These are phyloP conservation scores for Phytophthora litchii DNA, from an alignment of 352 stramenopile species.

Conservation along the genomic window DNA sequence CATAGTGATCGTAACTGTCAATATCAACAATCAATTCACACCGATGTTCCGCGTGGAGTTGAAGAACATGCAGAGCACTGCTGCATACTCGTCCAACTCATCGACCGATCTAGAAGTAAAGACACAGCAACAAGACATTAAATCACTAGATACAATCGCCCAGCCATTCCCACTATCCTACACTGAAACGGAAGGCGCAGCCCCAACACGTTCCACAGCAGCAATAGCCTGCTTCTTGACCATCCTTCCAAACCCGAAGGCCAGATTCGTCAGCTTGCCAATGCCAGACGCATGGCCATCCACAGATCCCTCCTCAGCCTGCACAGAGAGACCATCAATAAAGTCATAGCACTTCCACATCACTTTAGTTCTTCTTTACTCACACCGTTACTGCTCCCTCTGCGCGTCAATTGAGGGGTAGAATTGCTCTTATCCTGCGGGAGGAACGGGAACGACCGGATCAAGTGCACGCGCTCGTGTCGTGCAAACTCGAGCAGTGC, in stretches of 20 bases:
- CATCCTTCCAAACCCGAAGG: slow-evolving; percentile 82
- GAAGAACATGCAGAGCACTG: slow-evolving; percentile 74
- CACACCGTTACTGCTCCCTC: slow-evolving; percentile 22
- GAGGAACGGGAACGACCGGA: slow-evolving; percentile 70
- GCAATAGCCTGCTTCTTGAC: slow-evolving; percentile 87
- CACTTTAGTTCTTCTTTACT: slow-evolving; percentile 6
- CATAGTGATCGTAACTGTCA: background rate
- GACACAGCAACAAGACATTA: slow-evolving; percentile 1
- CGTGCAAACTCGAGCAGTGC: slow-evolving; percentile 55
- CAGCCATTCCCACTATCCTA: slow-evolving; percentile 20
- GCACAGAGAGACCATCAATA: background rate
- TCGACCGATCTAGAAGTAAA: slow-evolving; percentile 41
- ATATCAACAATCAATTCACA: slow-evolving; percentile 8
- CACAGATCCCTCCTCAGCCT: slow-evolving; percentile 27
- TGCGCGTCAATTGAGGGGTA: slow-evolving; percentile 12
- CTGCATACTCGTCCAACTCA: slow-evolving; percentile 76
- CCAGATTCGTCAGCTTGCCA: slow-evolving; percentile 81
- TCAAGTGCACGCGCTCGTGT: slow-evolving; percentile 52
- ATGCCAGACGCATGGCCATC: slow-evolving; percentile 39
- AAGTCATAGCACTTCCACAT: background rate
- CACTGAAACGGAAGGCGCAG: slow-evolving; percentile 58
- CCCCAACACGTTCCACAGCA: slow-evolving; percentile 76
- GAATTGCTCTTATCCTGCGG: slow-evolving; percentile 28
- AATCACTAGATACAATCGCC: background rate
- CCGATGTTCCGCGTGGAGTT: slow-evolving; percentile 74